These are phyloP conservation scores for Penicillium cinerascens DNA, from an alignment of 495 filamentous ascomycete species.

Conservation along the genomic window DNA sequence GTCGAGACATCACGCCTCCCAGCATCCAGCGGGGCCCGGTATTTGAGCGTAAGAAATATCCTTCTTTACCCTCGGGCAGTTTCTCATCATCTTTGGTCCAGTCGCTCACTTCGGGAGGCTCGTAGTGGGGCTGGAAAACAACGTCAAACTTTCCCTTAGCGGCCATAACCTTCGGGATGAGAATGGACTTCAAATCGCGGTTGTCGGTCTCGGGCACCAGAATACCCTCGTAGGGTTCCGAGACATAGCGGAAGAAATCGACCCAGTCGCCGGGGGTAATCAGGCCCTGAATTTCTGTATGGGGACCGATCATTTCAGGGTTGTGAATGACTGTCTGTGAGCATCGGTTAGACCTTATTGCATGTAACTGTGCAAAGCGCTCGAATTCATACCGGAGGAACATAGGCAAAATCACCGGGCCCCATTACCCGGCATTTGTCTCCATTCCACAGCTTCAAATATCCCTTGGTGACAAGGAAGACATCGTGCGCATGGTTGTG, in stretches of 20 bases:
- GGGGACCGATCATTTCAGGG: slow-evolving; percentile 39
- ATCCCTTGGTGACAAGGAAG: slow-evolving; percentile 46
- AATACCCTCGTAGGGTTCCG: slow-evolving; percentile 46
- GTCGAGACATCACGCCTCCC: slow-evolving; percentile 42
- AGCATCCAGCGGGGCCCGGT: slow-evolving; percentile 42
- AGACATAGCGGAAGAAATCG: slow-evolving; percentile 50
- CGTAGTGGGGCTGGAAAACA: slow-evolving; percentile 41
- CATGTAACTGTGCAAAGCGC: background rate
- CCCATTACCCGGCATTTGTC: slow-evolving; percentile 42
- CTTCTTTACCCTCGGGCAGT: slow-evolving; percentile 34
- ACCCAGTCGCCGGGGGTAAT: slow-evolving; percentile 52
- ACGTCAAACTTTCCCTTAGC: slow-evolving; percentile 48
- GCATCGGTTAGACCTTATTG: background rate
- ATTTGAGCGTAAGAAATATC: slow-evolving; percentile 42
- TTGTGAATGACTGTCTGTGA: slow-evolving; percentile 39
- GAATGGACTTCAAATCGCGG: slow-evolving; percentile 36
- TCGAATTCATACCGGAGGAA: slow-evolving; percentile 40
- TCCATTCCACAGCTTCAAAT: slow-evolving; percentile 46
- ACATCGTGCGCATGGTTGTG: slow-evolving; percentile 49
- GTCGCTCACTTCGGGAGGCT: slow-evolving; percentile 35
- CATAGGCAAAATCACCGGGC: slow-evolving; percentile 48
- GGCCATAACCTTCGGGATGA: slow-evolving; percentile 51
- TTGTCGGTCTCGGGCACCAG: slow-evolving; percentile 46
- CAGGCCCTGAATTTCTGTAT: slow-evolving; percentile 44
- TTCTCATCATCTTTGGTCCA: slow-evolving; percentile 40